Evolutionary conservation across 192 early-diverging fungal species (phyloP), one percentile per base, ranked within the genome.

Genomic region (Mortierella antarctica): DNA sequence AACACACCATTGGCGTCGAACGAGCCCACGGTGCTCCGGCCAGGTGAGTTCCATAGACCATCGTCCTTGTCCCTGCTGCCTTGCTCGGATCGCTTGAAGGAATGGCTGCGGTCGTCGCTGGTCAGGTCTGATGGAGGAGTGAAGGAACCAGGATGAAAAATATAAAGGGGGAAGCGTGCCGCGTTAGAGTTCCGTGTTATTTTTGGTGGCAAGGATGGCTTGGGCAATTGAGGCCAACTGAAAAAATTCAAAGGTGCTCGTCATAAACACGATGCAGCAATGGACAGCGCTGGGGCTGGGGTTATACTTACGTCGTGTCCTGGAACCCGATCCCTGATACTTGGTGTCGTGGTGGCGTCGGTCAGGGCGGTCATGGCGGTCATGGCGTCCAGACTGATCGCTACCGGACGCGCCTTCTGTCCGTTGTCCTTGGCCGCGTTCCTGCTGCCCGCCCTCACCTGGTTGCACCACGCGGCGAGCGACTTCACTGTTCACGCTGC

Each of bases 1-100:
- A 93, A 93, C 46, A 93, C 87, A 23, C 91, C 91, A 62, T 91
- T 90, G 20, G 85, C 83, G 54, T 90, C 90, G 84, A 93, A 93
- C 44, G 90, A 86, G 2, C 91, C 91, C 6, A 93, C 87, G 12
- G 81, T 83, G 57, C 86, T 83, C 50, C 91, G 86, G 18, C 73
- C 84, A 18, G 87, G 85, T 18, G 84, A 83, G 66, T 91, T 90
- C 73, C 83, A 83, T 45, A 87, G 77, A 11, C 64, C 73, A 21
- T 83, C 85, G n/a, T 88, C 89, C 77, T 2, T 64, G 72, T 31
- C 57, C 67, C 54, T 64, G 56, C 14, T 67, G 21, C 56, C 56
- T 48, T 70, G 75, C 52, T 79, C 75, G 47, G 75, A 66, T 23
- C 75, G 75, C 64, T 63, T 64, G 46, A 79, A 79, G 11, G 75